Conservation (phyloP, 768 basidiomycete species). For the Sarcodon aspratus region DNA sequence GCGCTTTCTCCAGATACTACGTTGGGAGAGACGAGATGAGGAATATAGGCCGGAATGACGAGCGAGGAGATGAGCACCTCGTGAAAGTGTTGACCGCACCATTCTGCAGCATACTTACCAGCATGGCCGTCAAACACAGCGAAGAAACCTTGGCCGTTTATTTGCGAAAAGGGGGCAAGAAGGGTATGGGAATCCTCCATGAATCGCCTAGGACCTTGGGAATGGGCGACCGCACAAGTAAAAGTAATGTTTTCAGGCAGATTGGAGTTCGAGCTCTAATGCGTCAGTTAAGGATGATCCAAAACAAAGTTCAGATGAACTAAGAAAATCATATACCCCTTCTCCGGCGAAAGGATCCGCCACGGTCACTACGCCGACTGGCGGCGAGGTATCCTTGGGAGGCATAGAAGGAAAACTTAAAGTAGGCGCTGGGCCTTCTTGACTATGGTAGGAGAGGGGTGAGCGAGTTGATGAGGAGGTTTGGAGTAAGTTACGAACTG, state of each 20-base stretch:
- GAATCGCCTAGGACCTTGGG: slow-evolving; percentile 80
- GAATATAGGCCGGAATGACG: slow-evolving; percentile 2
- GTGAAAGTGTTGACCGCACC: slow-evolving; percentile 96
- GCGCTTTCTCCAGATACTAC: slow-evolving; percentile 56
- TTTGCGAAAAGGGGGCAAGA: slow-evolving; percentile 83
- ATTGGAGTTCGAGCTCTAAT: slow-evolving; percentile 65
- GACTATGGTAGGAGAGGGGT: slow-evolving; percentile 80
- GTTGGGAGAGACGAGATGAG: slow-evolving; percentile 3
- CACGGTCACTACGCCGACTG: background rate
- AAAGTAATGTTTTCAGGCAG: slow-evolving; percentile 46
- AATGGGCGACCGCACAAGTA: slow-evolving; percentile 56
- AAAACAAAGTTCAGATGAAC: background rate
- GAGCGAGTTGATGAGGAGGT: slow-evolving; percentile 76
- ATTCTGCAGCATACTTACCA: slow-evolving; percentile 97
- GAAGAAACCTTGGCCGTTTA: slow-evolving; percentile 95
- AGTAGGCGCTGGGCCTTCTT: slow-evolving; percentile 37
- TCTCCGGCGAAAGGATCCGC: background rate
- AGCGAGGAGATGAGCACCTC: slow-evolving; percentile 35
- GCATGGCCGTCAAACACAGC: slow-evolving; percentile 98
- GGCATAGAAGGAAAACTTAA: slow-evolving; percentile 44
- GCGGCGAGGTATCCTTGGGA: background rate
- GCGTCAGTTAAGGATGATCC: background rate
- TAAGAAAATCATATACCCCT: background rate
- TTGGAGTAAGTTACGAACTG: slow-evolving; percentile 41
- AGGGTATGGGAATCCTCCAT: slow-evolving; percentile 99